Evolutionary conservation across 768 basidiomycete species (phyloP).

Genomic region (Omphalotus guepiniiformis): DNA sequence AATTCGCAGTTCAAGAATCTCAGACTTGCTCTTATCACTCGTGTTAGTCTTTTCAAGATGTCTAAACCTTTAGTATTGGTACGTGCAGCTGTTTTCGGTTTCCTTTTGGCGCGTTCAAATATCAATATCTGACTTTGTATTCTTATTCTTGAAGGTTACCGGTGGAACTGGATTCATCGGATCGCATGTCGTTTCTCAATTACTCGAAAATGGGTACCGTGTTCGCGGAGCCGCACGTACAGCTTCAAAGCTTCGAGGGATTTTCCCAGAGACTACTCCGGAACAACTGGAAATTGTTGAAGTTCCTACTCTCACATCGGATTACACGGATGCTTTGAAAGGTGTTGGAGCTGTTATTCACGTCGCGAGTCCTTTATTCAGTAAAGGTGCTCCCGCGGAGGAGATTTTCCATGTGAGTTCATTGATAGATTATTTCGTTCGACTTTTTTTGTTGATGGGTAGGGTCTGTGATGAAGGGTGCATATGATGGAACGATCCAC

Average conservation of each 20-base stretch:
- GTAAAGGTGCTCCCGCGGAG: background rate
- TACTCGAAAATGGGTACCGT: background rate
- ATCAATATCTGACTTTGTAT: background rate
- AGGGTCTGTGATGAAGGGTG: background rate
- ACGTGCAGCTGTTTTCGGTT: too few species aligned
- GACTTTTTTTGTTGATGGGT: background rate
- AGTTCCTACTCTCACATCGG: conserved; percentile 8
- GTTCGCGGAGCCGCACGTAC: background rate
- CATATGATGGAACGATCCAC: conserved; percentile 7
- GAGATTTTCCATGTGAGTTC: conserved; percentile 6
- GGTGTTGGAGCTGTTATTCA: conserved; percentile 11
- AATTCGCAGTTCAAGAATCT: too few species aligned
- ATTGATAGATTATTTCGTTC: background rate
- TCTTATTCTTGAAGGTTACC: background rate
- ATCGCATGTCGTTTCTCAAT: conserved; percentile 6
- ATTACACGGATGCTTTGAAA: conserved; percentile 14
- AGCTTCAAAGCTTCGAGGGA: background rate
- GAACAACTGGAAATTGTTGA: conserved; percentile 6
- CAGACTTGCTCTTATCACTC: too few species aligned
- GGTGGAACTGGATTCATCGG: conserved; percentile 8
- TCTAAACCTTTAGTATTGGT: too few species aligned
- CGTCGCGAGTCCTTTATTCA: background rate
- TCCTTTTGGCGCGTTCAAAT: background rate
- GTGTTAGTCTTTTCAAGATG: too few species aligned
- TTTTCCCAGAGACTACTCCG: background rate